These are phyloP conservation scores for Blastomyces emzantsi DNA, from an alignment of 2,329 filamentous ascomycete species.

Conservation along the genomic window DNA sequence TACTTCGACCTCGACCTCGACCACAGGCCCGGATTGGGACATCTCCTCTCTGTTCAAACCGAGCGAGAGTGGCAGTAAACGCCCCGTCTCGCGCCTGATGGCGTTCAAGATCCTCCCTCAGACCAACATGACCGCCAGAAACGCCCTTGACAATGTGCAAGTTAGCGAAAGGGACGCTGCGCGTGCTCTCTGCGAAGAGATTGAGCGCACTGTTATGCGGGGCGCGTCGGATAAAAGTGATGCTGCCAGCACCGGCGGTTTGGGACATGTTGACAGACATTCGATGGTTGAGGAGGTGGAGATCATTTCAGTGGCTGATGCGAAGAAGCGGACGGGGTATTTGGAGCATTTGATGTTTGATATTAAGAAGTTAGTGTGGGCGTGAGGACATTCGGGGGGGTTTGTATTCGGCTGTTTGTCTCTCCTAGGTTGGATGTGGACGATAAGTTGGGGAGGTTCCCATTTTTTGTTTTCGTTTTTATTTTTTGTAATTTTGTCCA, in stretches of 20 bases:
- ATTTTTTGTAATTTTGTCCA: not conserved
- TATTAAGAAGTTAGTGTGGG: conserved; percentile 91
- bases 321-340: conserved; percentile 75
- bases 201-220: conserved; percentile 56
- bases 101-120: conserved; percentile 38
- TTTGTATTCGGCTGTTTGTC: not conserved
- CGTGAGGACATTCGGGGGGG: conserved; percentile 28
- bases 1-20: not conserved
- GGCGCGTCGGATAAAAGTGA: conserved; percentile 28
- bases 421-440: not conserved
- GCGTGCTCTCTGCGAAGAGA: conserved; percentile 62
- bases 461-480: not conserved
- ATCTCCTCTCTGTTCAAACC: conserved; percentile 34
- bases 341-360: conserved; percentile 82
- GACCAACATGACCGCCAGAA: conserved; percentile 23
- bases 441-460: conserved; percentile 1
- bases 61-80: conserved; percentile 21
- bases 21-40: conserved; percentile 28
- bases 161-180: conserved; percentile 46
- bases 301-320: conserved; percentile 76
- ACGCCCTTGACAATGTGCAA: conserved; percentile 15
- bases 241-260: conserved; percentile 23
- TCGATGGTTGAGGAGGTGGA: conserved; percentile 50
- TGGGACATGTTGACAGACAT: conserved; percentile 26
- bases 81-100: conserved; percentile 28